phyloP scores from a whole-genome alignment of 331 rosid genomes.

The Rosa hybrid region DNA sequence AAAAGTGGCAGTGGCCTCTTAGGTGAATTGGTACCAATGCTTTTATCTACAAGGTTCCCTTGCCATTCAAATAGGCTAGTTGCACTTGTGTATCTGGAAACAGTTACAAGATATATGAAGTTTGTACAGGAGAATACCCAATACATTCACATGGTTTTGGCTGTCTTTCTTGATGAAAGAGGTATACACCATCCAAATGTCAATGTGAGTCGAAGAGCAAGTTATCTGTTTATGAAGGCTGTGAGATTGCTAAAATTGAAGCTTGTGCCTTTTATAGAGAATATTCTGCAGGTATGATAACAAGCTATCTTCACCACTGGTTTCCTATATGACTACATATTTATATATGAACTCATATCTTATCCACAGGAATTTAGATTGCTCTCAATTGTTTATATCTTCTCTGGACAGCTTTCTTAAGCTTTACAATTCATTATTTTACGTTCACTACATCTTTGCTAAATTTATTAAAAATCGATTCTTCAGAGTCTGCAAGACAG shows the following conservation, averaged over 20 bases:
- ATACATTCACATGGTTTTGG: conserved; percentile 70
- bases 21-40: conserved; percentile 75
- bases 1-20: conserved; percentile 65
- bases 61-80: conserved; percentile 93
- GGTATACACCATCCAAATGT: conserved; percentile 87
- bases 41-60: conserved; percentile 75
- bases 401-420: conserved; percentile 14
- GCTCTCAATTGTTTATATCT: conserved; percentile 1
- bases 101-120: conserved; percentile 79
- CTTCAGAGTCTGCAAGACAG: conserved; percentile 76
- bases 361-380: not conserved
- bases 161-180: conserved; percentile 96
- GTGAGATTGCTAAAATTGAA: conserved; percentile 87
- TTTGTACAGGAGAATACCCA: conserved; percentile 78
- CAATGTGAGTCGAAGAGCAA: conserved; percentile 86
- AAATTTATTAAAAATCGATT: conserved; percentile 16
- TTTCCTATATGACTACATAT: conserved; percentile 12
- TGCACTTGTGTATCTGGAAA: conserved; percentile 92
- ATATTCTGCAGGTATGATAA: conserved; percentile 79
- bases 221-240: conserved; percentile 92
- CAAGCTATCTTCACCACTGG: conserved; percentile 13
- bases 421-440: conserved; percentile 23
- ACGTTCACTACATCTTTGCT: not conserved
- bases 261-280: conserved; percentile 81
- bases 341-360: not conserved